phyloP scores from a whole-genome alignment of 2,329 filamentous ascomycete species.

The Phaeomoniella chlamydospora region DNA sequence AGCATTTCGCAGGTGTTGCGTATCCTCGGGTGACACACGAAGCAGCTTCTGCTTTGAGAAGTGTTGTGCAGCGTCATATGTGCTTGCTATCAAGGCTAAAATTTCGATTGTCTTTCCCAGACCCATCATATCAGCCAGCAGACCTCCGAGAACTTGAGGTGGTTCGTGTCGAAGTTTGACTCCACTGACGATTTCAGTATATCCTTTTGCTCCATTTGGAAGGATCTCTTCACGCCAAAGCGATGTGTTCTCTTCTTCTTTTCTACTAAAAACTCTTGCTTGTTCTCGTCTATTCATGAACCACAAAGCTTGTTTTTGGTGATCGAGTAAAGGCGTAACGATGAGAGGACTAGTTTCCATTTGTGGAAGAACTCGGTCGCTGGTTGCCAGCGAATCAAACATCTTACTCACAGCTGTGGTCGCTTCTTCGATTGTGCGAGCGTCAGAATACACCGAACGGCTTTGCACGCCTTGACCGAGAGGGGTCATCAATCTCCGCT shows the following conservation, averaged over 20 bases:
- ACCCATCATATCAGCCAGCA: slow-evolving; percentile 78
- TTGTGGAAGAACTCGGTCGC: slow-evolving; percentile 59
- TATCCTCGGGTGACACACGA: slow-evolving; percentile 14
- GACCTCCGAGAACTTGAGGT: slow-evolving; percentile 54
- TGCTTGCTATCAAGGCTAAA: slow-evolving; percentile 58
- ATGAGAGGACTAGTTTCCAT: slow-evolving; percentile 51
- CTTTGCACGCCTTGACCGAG: slow-evolving; percentile 1
- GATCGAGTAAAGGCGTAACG: slow-evolving; percentile 56
- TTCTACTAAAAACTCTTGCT: slow-evolving; percentile 41
- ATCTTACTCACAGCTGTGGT: slow-evolving; percentile 71
- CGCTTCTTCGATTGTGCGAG: slow-evolving; percentile 71
- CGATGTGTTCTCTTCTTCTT: slow-evolving; percentile 50
- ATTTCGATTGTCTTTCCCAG: slow-evolving; percentile 80
- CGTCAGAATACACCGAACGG: slow-evolving; percentile 21
- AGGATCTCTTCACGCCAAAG: slow-evolving; percentile 58
- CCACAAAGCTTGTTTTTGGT: slow-evolving; percentile 80
- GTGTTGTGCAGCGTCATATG: slow-evolving; percentile 43
- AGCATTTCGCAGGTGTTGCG: slow-evolving; percentile 45
- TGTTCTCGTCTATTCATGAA: slow-evolving; percentile 75
- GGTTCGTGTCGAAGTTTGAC: slow-evolving; percentile 46
- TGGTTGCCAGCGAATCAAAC: slow-evolving; percentile 64
- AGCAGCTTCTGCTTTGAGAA: slow-evolving; percentile 38
- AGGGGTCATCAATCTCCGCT: slow-evolving; percentile 10
- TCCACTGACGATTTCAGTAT: slow-evolving; percentile 76
- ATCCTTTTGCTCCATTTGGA: slow-evolving; percentile 45